Evolutionary conservation across 148 eudicot genomes (phyloP), one percentile per base, ranked within the genome.

Genomic region (Selenicereus undatus): DNA sequence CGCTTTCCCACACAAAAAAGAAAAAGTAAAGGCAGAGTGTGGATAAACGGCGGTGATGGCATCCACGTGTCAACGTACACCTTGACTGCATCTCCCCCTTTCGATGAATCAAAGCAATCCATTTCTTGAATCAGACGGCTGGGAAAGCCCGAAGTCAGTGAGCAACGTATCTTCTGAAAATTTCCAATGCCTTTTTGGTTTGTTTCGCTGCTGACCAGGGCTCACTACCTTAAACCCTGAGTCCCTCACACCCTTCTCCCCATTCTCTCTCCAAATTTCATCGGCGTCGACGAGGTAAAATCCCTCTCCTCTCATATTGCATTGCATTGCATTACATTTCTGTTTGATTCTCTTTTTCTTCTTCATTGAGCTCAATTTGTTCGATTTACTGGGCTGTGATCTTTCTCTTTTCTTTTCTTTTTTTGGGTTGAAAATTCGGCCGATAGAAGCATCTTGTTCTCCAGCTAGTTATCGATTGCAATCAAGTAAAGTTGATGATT

Each of bases 281-380:
- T 29, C 18, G 26, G 13, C 48, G 14, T 30, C 27, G 10, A 22
- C 20, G 13, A 16, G 78, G 76, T 60, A 39, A 2, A 64, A 11
- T 39, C 26, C 11, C 52, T 29, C 50, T 22, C 11, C 16, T 74
- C 27, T 74, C 8, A 24, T 42, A 4, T 60, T 42, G 20, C 16
- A 56, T 48, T 60, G 64, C 11, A 30, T 48, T 60, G 45, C 6
- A 30, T 30, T 20, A 18, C 14, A 22, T 9, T 71, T n/a, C 8
- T 17, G 2, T 35, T 24, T 39, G 29, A 58, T 73, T 14, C 32
- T 79, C 26, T 8, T 14, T 4, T 13, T 66, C 11, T 26, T 45
- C 70, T 48, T 27, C 36, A 27, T 70, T 22, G 7, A 69, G 81
- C 81, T 78, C 5, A 51, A 75, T 75, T 74, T 74, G 30, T 77